These are phyloP conservation scores for Fistulifera pelliculosa DNA, from an alignment of 108 stramenopile species.

Conservation along the genomic window DNA sequence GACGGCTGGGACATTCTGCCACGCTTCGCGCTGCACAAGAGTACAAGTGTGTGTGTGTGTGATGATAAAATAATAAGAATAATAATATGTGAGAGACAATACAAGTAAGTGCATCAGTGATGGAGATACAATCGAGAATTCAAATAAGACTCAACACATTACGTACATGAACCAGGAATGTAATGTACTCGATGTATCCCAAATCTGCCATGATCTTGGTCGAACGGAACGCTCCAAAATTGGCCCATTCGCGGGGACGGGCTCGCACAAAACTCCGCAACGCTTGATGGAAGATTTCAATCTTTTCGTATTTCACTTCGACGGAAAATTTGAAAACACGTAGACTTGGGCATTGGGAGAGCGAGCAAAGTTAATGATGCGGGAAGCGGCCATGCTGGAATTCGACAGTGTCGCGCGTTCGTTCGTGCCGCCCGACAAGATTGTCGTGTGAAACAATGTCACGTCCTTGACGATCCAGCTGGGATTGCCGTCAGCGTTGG, in stretches of 20 bases:
- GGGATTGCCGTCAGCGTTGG: conserved; percentile 9
- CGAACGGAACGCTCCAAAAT: conserved; percentile 38
- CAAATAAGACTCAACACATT: no score
- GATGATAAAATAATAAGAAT: no score
- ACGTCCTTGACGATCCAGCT: conserved; percentile 40
- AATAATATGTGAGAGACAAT: no score
- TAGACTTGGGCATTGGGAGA: conserved; percentile 42
- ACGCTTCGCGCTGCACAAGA: conserved; percentile 27
- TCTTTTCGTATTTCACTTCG: conserved; percentile 33
- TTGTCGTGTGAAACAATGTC: conserved; percentile 52
- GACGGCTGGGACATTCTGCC: conserved; percentile 40
- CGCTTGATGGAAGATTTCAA: conserved; percentile 38
- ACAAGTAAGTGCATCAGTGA: no score
- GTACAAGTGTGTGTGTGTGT: no score
- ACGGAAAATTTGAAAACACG: conserved; percentile 55
- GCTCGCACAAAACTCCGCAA: conserved; percentile 57
- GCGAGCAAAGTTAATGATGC: conserved; percentile 68
- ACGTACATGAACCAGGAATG: neutral
- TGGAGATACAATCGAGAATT: no score
- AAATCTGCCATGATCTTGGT: conserved; percentile 48
- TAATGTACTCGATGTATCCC: conserved; percentile 58
- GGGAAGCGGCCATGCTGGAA: conserved; percentile 39
- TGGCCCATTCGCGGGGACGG: conserved; percentile 54
- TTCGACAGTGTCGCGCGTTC: conserved; percentile 65
- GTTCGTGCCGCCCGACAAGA: conserved; percentile 37